Conservation (phyloP, 2,329 filamentous ascomycete genomes). For the Talaromyces sp. region DNA sequence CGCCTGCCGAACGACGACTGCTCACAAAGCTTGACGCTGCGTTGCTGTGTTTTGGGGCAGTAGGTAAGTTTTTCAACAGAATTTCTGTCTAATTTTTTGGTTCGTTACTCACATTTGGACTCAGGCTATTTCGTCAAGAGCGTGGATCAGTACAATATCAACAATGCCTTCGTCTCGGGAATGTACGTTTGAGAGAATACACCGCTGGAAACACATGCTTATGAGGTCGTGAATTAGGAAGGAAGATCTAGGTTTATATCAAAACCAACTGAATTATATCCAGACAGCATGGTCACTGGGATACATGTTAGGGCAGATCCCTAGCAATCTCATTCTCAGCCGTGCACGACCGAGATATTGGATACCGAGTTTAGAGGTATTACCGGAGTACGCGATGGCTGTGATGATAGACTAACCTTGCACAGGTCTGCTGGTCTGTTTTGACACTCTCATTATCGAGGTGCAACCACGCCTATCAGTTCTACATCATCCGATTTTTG, state of each 20-base stretch:
- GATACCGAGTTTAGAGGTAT: slow-evolving; percentile 45
- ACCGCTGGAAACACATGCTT: background rate
- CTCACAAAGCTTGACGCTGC: slow-evolving; percentile 47
- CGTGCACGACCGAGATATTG: slow-evolving; percentile 44
- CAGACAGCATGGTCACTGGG: slow-evolving; percentile 56
- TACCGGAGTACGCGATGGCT: slow-evolving; percentile 4
- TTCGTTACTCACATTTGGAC: background rate
- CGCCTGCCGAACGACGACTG: slow-evolving; percentile 44
- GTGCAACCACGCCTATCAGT: slow-evolving; percentile 40
- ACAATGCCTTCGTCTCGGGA: slow-evolving; percentile 45
- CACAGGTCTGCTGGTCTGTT: slow-evolving; percentile 43
- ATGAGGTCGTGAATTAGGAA: slow-evolving; percentile 31
- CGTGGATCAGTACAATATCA: slow-evolving; percentile 42
- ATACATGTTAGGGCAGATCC: slow-evolving; percentile 53
- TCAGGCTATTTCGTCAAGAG: slow-evolving; percentile 49
- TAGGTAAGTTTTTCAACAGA: slow-evolving; percentile 23
- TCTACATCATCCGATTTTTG: slow-evolving; percentile 47
- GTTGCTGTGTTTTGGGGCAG: slow-evolving; percentile 44
- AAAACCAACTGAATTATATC: slow-evolving; percentile 54
- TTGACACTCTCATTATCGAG: slow-evolving; percentile 42
- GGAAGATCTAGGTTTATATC: slow-evolving; percentile 48
- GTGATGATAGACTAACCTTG: background rate
- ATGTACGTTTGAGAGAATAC: slow-evolving; percentile 27
- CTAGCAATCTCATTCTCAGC: slow-evolving; percentile 50
- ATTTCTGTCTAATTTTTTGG: background rate